Evolutionary conservation across 1,284 basidiomycete genomes (phyloP), one percentile per base, ranked within the genome.

Genomic region (Sporisorium scitamineum): DNA sequence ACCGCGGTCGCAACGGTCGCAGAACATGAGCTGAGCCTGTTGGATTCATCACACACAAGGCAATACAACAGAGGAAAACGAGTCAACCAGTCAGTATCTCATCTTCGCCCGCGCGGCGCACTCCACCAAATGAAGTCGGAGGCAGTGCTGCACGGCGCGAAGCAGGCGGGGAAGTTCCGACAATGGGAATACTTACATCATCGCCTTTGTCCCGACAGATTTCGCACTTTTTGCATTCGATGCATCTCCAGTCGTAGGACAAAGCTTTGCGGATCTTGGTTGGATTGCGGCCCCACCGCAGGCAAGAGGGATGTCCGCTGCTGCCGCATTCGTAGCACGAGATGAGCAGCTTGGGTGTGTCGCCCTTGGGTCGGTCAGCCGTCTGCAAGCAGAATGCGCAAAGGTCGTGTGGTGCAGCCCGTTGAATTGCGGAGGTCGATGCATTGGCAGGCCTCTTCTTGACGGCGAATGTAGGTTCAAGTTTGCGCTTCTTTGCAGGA

Each of bases 1-100:
- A 89, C 93, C 94, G 88, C 94, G 89, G 88, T 99, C 96, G 85
- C 96, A 99, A 55, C 89, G 90, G 87, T 98, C 96, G 86, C 96
- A 99, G 80, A 98, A 93, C 72, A 98, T 87, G 80, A 98, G 91
- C 63, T 90, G 89, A 61, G 89, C 90, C 94, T 96, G 85, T 45
- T 56, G 58, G 63, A 22, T 14, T 29, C n/a, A 26, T 37, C 14
- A 45, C 20, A 24, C 14, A 45, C 20, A 24, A 31, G 34, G 34
- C 37, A 26, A 18, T 16, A 39, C 20, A 20, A 24, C 34, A 42
- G 48, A 41, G 47, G 22, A 29, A 14, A 34, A 14, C 54, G 41
- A 10, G 27, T 11, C 32, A 16, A 39, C 14, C 13, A 27, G 52
- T 59, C 52, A 63, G 60, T 60, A 41, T 32, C 9, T 32, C 31